Evolutionary conservation across 2,329 filamentous ascomycete genomes (phyloP), one percentile per base, ranked within the genome.

Genomic region (Hymenoscyphus scutula): DNA sequence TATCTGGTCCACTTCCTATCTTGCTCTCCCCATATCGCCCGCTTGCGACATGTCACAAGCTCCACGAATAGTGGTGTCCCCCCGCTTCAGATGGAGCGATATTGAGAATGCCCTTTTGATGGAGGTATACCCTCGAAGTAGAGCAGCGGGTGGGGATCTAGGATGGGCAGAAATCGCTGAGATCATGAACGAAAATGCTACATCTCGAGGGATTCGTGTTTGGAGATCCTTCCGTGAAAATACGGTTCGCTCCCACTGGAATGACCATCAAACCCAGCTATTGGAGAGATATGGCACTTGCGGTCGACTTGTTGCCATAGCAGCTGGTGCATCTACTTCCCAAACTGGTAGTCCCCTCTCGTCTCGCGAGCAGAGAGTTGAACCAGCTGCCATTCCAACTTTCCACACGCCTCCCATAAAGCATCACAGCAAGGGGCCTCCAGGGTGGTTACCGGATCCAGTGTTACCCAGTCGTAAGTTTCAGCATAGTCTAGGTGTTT

Each of bases 241-340:
- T 11, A 51, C 45, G 45, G 45, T 51, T 51, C 45, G 45, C 23
- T 51, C 45, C 19, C 45, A 51, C 45, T 51, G 45, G 45, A 51
- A 51, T 4, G 45, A 51, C 23, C 45, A 23, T 11, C n/a, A 25
- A 51, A 11, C 10, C 23, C 19, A 51, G 45, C 19, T 51, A 19
- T 51, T 51, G 45, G 45, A 10, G 19, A 51, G 45, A 51, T 51
- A 51, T 51, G 45, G 45, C 10, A 51, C 10, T 25, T 3, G 45
- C 45, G 45, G 19, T 23, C 45, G 19, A 23, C n/a, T 25, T 25
- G 45, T 19, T 51, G 45, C 19, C 11, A 11, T 19, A 5, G 45
- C 45, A 25, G 19, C 45, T 25, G 19, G 19, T 51, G 19, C 7
- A 13, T 19, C 45, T 11, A 25, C 19, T 13, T 19, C 45, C 19